Conservation (phyloP, 768 basidiomycete species). For the Phanerochaete sordida region DNA sequence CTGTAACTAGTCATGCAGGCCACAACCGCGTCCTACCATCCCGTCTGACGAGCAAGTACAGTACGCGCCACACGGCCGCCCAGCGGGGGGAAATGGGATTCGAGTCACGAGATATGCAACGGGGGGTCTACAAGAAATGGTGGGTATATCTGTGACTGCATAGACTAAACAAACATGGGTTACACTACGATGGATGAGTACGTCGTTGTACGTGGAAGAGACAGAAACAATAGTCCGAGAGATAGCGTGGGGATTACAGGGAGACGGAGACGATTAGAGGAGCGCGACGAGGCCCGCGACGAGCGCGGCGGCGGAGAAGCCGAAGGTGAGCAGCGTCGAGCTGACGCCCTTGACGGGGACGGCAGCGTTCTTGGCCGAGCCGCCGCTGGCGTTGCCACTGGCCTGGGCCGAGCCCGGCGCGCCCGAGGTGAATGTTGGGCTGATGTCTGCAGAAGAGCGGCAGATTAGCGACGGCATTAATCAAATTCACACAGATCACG, state of each 20-base stretch:
- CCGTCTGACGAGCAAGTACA: no score
- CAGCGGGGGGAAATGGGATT: neutral
- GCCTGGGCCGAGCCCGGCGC: constrained; percentile 32
- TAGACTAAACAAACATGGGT: neutral
- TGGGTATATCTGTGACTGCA: neutral
- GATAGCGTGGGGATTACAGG: neutral
- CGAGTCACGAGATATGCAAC: neutral
- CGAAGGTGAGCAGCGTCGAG: constrained; percentile 5
- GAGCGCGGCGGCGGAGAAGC: constrained; percentile 7
- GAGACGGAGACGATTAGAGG: neutral
- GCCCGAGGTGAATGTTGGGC: constrained; percentile 28
- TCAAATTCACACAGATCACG: no score
- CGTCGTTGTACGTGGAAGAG: neutral
- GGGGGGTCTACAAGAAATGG: neutral
- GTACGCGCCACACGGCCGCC: no score
- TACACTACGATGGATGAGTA: neutral
- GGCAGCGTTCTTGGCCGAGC: constrained; percentile 10
- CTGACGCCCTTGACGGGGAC: constrained; percentile 18
- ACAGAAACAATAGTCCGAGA: neutral
- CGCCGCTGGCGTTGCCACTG: constrained; percentile 22
- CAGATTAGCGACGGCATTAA: constrained; percentile 43
- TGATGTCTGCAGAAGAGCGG: constrained; percentile 36
- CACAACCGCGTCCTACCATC: no score
- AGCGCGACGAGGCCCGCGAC: neutral
- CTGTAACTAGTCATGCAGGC: no score